Percentiles rank a stretch among this genome's conserved stretches.
phyloP scores from a whole-genome alignment of 2,329 filamentous ascomycete genomes.

The Xylaria sp. region DNA sequence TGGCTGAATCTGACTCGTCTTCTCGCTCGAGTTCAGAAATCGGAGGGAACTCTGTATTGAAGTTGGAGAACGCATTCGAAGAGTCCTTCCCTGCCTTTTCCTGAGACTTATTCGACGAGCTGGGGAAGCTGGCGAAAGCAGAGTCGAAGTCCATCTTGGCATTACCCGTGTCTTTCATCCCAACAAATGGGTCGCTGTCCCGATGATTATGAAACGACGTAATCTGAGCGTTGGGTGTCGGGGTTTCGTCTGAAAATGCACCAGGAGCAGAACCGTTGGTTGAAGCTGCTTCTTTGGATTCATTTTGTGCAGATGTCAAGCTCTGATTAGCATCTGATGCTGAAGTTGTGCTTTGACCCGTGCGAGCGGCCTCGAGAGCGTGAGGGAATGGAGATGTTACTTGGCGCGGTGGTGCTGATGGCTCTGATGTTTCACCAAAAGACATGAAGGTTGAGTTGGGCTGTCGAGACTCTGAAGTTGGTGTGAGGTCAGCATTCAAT shows the following conservation, averaged over 20 bases:
- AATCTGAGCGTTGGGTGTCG: slow-evolving; percentile 43
- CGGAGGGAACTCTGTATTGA: slow-evolving; percentile 87
- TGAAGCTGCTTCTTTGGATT: slow-evolving; percentile 43
- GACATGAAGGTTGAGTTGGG: slow-evolving; percentile 81
- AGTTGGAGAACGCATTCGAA: slow-evolving; percentile 61
- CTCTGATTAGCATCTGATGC: slow-evolving; percentile 49
- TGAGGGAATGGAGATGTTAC: slow-evolving; percentile 74
- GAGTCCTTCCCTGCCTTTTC: slow-evolving; percentile 56
- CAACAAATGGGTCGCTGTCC: slow-evolving; percentile 63
- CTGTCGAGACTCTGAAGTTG: slow-evolving; percentile 79
- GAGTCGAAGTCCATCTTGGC: slow-evolving; percentile 86
- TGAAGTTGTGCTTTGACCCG: slow-evolving; percentile 52
- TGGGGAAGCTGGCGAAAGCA: slow-evolving; percentile 81
- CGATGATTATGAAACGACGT: slow-evolving; percentile 46
- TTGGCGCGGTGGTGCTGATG: slow-evolving; percentile 80
- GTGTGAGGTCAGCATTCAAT: slow-evolving; percentile 66
- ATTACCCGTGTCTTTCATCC: slow-evolving; percentile 64
- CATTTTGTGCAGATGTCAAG: slow-evolving; percentile 44
- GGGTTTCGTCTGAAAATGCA: slow-evolving; percentile 62
- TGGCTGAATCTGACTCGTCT: slow-evolving; percentile 85
- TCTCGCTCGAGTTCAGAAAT: slow-evolving; percentile 87
- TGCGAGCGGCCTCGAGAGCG: slow-evolving; percentile 53
- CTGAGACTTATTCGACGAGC: slow-evolving; percentile 60
- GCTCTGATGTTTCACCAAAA: slow-evolving; percentile 73
- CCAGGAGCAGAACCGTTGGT: slow-evolving; percentile 59